Base-by-base conservation (phyloP, 495 filamentous ascomycete species). In the Penicillium dipodomyicola region DNA sequence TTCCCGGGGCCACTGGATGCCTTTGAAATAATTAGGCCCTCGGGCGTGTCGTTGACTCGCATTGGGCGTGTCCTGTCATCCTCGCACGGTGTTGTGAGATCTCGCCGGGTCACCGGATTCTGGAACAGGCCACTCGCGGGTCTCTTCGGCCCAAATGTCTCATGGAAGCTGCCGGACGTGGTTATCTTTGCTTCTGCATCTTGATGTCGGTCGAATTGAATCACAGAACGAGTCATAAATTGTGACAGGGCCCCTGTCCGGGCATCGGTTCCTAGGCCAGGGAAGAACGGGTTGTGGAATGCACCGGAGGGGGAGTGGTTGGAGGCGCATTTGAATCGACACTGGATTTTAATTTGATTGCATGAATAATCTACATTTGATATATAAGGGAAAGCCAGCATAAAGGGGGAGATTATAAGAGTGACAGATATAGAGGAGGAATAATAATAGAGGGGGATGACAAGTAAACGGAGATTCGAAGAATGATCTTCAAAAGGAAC, bases 21-120 rank as follows among this genome's bases (percentile, higher is more conserved):
- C 47, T 62, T 59, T 54, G 19, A 52, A 62, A 59, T 56, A 23
- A 41, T 51, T 25, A 56, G 43, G 45, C 8, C 49, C 39, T 55
- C 59, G 45, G 49, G 50, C 44, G 55, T 19, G 22, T 56, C 46
- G 54, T 56, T 52, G 27, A 32, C 53, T 56, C 48, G 52, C 61
- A 54, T 67, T 59, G 62, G 56, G 52, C 41, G 41, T 54, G 49
- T 53, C 15, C 47, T 59, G 65, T 56, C 62, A 71, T 68, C 67
- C 59, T 69, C 60, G 57, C 62, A 63, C 64, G 63, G 39, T 54
- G 59, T 62, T 64, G 68, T 66, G 61, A 67, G 62, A 60, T 62
- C 58, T 65, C 58, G 64, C 59, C 58, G 67, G 65, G 69, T 67
- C 65, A 69, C 65, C 69, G 61, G 67, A 70, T 67, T 68, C 52